Conservation (phyloP, 768 basidiomycete species). For the Nidularia sp. region DNA sequence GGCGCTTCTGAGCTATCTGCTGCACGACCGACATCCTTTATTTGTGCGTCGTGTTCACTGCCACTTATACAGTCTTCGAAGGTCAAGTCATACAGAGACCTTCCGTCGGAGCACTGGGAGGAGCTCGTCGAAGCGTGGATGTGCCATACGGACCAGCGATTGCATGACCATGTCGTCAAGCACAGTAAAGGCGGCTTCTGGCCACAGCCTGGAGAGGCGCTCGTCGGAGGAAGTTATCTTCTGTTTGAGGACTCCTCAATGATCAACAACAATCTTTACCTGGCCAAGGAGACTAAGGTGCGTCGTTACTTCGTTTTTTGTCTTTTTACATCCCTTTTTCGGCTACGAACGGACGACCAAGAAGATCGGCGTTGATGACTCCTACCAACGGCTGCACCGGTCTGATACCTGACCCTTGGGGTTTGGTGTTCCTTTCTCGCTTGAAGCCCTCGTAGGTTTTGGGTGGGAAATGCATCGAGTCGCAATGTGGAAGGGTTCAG, state of each 20-base stretch:
- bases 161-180: slow-evolving; percentile 65
- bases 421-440: slow-evolving; percentile 3
- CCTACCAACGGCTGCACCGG: slow-evolving; percentile 48
- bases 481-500: slow-evolving; percentile 20
- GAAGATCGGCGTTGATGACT: slow-evolving; percentile 88
- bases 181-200: slow-evolving; percentile 68
- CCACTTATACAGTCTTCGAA: slow-evolving; percentile 60
- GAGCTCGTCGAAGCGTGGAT: slow-evolving; percentile 98
- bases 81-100: slow-evolving; percentile 63
- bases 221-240: slow-evolving; percentile 90
- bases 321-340: slow-evolving; percentile 6
- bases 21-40: slow-evolving; percentile 59
- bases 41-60: slow-evolving; percentile 77
- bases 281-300: slow-evolving; percentile 48
- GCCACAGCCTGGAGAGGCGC: slow-evolving; percentile 66
- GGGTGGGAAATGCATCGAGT: slow-evolving; percentile 14
- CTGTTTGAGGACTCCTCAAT: slow-evolving; percentile 66
- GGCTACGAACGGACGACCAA: slow-evolving; percentile 61
- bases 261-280: slow-evolving; percentile 46
- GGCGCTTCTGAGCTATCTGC: slow-evolving; percentile 63
- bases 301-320: slow-evolving; percentile 24
- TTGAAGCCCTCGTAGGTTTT: slow-evolving; percentile 66
- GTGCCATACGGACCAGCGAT: slow-evolving; percentile 88
- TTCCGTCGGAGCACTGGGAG: slow-evolving; percentile 96
- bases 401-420: slow-evolving; percentile 11